A percentile compares a stretch with the other conserved stretches of the same genome.
phyloP scores from a whole-genome alignment of 306 rosid species.

The Prunus fruticosa region DNA sequence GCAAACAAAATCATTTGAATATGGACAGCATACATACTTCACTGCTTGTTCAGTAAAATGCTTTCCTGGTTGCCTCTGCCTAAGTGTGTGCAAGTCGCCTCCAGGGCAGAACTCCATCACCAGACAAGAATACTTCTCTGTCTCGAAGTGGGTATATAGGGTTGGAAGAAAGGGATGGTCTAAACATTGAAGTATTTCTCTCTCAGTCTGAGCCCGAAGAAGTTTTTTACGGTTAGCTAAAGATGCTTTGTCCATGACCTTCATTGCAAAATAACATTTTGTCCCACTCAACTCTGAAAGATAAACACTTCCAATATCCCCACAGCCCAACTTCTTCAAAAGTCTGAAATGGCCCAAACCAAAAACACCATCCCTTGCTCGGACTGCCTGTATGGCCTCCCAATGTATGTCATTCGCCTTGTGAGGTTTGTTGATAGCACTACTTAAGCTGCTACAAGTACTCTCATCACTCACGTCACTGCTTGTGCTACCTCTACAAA shows the following conservation, averaged over 20 bases:
- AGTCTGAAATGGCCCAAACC: conserved; percentile 52
- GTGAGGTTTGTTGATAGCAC: conserved; percentile 53
- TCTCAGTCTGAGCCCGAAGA: conserved; percentile 58
- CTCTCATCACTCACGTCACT: conserved; percentile 57
- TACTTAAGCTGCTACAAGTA: conserved; percentile 55
- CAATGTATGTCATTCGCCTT: conserved; percentile 51
- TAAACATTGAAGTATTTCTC: conserved; percentile 50
- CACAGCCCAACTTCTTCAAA: conserved; percentile 53
- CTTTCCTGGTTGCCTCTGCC: conserved; percentile 60
- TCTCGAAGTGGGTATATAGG: conserved; percentile 45
- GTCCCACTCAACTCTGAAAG: conserved; percentile 54
- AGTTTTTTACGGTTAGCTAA: conserved; percentile 50
- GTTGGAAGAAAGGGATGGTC: conserved; percentile 62
- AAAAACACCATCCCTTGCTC: conserved; percentile 39
- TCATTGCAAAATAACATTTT: conserved; percentile 54
- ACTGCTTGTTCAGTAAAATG: conserved; percentile 55
- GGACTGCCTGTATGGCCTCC: conserved; percentile 57
- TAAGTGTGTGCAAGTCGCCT: conserved; percentile 57
- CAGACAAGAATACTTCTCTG: conserved; percentile 50
- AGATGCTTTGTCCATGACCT: conserved; percentile 54
- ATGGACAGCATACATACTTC: conserved; percentile 32
- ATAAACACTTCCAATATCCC: conserved; percentile 56
- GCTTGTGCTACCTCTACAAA: conserved; percentile 57
- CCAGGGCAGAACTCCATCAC: conserved; percentile 67
- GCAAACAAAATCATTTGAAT: background rate